phyloP scores from a whole-genome alignment of 257 asterid genomes.

The Solanum megistacrolobum region DNA sequence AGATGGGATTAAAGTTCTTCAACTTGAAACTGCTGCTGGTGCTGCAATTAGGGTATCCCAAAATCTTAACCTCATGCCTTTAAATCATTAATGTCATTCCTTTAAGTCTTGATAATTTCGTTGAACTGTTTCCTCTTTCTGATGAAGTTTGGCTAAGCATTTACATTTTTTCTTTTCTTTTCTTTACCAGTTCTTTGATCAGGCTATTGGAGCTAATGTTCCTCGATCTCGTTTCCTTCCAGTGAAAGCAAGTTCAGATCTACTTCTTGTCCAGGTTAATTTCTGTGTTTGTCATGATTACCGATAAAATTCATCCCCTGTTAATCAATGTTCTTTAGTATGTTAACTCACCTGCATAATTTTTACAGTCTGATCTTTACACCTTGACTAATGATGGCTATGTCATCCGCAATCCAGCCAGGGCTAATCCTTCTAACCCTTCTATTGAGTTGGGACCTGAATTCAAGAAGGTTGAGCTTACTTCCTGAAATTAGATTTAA shows the following conservation, averaged over 20 bases:
- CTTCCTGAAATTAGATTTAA: neutral
- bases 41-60: constrained; percentile 86
- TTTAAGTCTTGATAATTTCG: neutral
- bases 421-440: constrained; percentile 80
- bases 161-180: neutral
- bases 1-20: constrained; percentile 89
- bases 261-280: constrained; percentile 90
- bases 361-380: constrained; percentile 90
- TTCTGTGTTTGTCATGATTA: neutral
- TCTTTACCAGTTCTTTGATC: constrained; percentile 63
- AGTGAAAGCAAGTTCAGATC: constrained; percentile 87
- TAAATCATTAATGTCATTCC: neutral
- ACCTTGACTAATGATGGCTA: constrained; percentile 78
- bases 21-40: constrained; percentile 98
- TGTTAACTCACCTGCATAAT: constrained; percentile 8
- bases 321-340: neutral
- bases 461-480: constrained; percentile 73
- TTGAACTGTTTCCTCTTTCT: neutral
- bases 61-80: neutral
- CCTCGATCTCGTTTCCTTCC: constrained; percentile 99
- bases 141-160: neutral
- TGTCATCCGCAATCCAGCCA: constrained; percentile 70
- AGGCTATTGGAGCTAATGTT: constrained; percentile 85
- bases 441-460: constrained; percentile 93
- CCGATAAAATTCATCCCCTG: neutral